Evolutionary conservation across 352 stramenopile species (phyloP).

Genomic region (Aphanomyces cochlioides): DNA sequence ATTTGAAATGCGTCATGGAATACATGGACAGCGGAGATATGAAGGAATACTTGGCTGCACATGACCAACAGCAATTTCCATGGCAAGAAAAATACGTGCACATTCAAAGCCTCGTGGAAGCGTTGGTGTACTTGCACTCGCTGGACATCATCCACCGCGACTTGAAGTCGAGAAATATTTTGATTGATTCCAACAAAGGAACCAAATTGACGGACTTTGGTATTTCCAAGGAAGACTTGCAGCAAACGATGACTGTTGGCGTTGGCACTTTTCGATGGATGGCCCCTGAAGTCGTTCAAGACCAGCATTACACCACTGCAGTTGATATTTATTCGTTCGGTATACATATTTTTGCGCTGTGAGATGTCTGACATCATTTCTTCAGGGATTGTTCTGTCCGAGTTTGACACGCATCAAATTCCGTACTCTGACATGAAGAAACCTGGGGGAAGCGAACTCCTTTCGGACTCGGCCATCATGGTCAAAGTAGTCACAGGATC

Average conservation of each 20-base stretch:
- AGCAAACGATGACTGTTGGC: constrained; percentile 14
- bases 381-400: constrained; percentile 27
- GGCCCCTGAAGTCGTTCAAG: constrained; percentile 22
- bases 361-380: neutral
- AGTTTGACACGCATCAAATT: constrained; percentile 17
- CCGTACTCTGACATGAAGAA: constrained; percentile 22
- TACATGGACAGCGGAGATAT: constrained; percentile 49
- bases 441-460: neutral
- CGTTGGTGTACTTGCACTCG: constrained; percentile 15
- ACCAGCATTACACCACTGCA: constrained; percentile 18
- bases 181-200: constrained; percentile 43
- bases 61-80: neutral
- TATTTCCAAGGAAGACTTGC: constrained; percentile 37
- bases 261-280: constrained; percentile 21
- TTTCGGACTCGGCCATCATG: constrained; percentile 3
- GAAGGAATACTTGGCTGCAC: constrained; percentile 10
- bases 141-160: constrained; percentile 39
- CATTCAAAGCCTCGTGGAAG: neutral
- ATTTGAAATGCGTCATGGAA: constrained; percentile 33
- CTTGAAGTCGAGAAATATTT: constrained; percentile 52
- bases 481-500: neutral
- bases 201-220: constrained; percentile 64
- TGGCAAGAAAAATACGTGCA: neutral
- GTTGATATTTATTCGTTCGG: constrained; percentile 23
- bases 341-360: neutral